Base-by-base conservation (phyloP, 306 rosid genomes). In the Gastrolobium villosum region DNA sequence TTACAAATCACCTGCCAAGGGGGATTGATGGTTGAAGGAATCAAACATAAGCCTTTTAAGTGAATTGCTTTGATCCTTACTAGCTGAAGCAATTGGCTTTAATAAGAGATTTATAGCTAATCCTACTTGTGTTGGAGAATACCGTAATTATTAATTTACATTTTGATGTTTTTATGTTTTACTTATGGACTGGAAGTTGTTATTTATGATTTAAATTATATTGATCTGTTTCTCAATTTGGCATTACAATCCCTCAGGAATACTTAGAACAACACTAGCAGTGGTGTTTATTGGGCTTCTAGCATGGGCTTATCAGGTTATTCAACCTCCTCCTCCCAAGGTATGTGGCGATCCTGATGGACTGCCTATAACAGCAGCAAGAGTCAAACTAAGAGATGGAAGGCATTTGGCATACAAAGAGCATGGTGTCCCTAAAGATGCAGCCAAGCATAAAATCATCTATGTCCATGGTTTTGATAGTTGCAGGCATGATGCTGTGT, bases 371-470 rank as follows among this genome's bases (percentile, higher is more conserved):
- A 95, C 98, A 40, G 94, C 93, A 37, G 72, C 88, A 13, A 88
- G 96, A 84, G 86, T 91, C 77, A 89, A 89, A 79, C 88, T 95
- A 53, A 88, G 91, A 69, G 97, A 95, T 82, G 97, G 97, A 75
- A 89, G 99, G 69, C 83, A 90, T 86, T 85, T 93, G 84, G 96
- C 99, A 15, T 96, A 90, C 87, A 82, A 87, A 70, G 98, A 93
- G 87, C 78, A 88, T 13, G 99, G 99, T 35, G 88, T 87, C 63
- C 75, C 93, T 44, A 93, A 86, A 86, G 90, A 87, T 45, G 83
- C 48, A 30, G 97, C 99, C 62, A 78, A 87, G 60, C 60, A 86
- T 76, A 96, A 91, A 83, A 88, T 95, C 61, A 80, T 96, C 28
- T 82, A 0, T 72, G 41, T 96, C 67, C 98, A 91, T 83, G 88